A percentile compares a stretch with the other conserved stretches of the same genome.
phyloP scores from a whole-genome alignment of 257 asterid species.

The Asclepias syriaca region DNA sequence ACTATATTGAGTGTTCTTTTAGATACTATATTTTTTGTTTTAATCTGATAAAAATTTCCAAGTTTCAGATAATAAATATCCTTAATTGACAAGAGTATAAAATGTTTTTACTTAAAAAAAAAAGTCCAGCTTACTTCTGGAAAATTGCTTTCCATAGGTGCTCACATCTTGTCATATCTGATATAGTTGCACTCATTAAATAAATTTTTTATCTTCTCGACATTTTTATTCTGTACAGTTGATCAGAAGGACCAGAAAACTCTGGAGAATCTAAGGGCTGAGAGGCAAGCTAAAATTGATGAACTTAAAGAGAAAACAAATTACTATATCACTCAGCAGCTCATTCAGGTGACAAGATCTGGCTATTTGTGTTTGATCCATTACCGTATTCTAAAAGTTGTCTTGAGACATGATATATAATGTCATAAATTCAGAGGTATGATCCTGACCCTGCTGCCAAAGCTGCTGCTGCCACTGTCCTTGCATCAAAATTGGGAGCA shows the following conservation, averaged over 20 bases:
- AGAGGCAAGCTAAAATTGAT: constrained; percentile 80
- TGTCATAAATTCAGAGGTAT: constrained; percentile 49
- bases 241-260: constrained; percentile 73
- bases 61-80: neutral
- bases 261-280: constrained; percentile 71
- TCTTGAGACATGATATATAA: constrained; percentile 17
- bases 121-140: too few relatives aligned
- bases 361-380: neutral
- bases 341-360: constrained; percentile 62
- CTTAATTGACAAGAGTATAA: too few relatives aligned
- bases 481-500: constrained; percentile 72
- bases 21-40: neutral
- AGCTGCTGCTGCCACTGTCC: constrained; percentile 84
- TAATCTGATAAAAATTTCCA: neutral
- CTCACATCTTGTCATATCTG: neutral
- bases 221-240: constrained; percentile 29
- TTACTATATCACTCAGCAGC: constrained; percentile 77
- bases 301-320: constrained; percentile 92
- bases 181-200: neutral
- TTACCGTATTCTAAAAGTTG: neutral
- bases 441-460: constrained; percentile 84
- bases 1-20: neutral
- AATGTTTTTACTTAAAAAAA: too few relatives aligned
- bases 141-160: neutral
- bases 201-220: neutral